Conservation (phyloP, 192 early-diverging fungal genomes). For the Backusella liffmaniae region DNA sequence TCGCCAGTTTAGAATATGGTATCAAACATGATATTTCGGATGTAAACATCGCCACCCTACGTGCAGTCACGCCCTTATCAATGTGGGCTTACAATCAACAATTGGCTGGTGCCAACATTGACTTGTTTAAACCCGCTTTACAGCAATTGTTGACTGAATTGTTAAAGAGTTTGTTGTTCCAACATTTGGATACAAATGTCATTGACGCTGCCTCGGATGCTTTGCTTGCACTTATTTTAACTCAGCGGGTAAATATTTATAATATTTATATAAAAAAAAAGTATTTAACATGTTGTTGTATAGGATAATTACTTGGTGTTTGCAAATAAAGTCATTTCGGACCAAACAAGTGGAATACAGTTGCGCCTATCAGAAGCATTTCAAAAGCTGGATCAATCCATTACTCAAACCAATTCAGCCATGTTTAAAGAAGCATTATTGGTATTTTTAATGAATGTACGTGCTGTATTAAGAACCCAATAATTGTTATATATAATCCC, state of each 20-base stretch:
- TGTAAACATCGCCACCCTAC: conserved; percentile 55
- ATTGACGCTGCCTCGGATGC: conserved; percentile 61
- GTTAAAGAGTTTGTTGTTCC: conserved; percentile 59
- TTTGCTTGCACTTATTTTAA: conserved; percentile 55
- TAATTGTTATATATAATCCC: conserved; percentile 25
- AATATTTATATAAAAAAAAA: neutral
- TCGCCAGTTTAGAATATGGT: conserved; percentile 63
- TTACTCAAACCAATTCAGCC: conserved; percentile 38
- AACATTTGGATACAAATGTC: conserved; percentile 59
- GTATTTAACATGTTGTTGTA: neutral
- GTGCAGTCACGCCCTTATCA: conserved; percentile 62
- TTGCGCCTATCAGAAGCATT: conserved; percentile 46
- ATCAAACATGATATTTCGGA: conserved; percentile 58
- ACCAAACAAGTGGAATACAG: conserved; percentile 44
- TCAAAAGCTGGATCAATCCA: conserved; percentile 39
- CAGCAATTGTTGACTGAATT: conserved; percentile 52
- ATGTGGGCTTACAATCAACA: conserved; percentile 53
- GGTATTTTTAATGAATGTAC: conserved; percentile 59
- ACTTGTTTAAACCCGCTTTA: conserved; percentile 39
- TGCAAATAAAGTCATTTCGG: conserved; percentile 50
- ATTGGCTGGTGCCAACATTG: conserved; percentile 21
- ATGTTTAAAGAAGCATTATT: conserved; percentile 48
- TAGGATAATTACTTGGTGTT: conserved; percentile 47
- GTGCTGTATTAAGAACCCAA: conserved; percentile 65
- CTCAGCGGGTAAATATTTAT: conserved; percentile 37